Base-by-base conservation (phyloP, 345 rosid species). In the Moricandia arvensis region DNA sequence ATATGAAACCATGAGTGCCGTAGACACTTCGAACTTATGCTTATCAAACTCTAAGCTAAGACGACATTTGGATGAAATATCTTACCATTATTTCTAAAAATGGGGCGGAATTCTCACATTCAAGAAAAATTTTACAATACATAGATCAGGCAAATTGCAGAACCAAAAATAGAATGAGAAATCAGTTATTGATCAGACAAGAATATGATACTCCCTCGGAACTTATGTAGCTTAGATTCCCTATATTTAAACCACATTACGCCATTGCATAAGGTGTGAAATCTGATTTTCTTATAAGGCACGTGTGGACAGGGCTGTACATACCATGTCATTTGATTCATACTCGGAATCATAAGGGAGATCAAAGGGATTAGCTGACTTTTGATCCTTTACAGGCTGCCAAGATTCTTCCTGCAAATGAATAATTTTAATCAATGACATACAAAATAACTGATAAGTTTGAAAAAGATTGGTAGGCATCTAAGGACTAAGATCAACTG, bases 361-460 rank as follows among this genome's bases (percentile, higher is more conserved):
- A 85, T 95, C 99, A 87, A 95, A 95, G 15, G 99, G 99, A 63
- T 95, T 95, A 69, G 74, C 86, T 82, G 99, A 90, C 82, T 82
- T 89, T 55, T 41, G 80, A 62, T 79, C 80, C 43, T 79, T 63
- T 66, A 76, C 64, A 45, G 75, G 86, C 26, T 78, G 49, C 62
- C 83, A 78, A 62, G 75, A 60, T 53, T 83, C 86, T 74, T 70
- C 90, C 97, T 91, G 86, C 26, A 35, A 70, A 73, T 62, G 30
- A 27, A 71, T 55, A 71, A 26, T 49, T 17, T 16, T 21, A 5
- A 68, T 54, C 51, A 16, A 76, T 58, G 26, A 55, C 45, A 18
- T 1, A 59, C 66, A 38, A 68, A 51, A 65, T 16, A 61, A 29
- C 17, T 33, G 43, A 71, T 59, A 47, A 69, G 47, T 64, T 59